Base-by-base conservation (phyloP, 768 basidiomycete genomes). In the Lactifluus pinguis region DNA sequence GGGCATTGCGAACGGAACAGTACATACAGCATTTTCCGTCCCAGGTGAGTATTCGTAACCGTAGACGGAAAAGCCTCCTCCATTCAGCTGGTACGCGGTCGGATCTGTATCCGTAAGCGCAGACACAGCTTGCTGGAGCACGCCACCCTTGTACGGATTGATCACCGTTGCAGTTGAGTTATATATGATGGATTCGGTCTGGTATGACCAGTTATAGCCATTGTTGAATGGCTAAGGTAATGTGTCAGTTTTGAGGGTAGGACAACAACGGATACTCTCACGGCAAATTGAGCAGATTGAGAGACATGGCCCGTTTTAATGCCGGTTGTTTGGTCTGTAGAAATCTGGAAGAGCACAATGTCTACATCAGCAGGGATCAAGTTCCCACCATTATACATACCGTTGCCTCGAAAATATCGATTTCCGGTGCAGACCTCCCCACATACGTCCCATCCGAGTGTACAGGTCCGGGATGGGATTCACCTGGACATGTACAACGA, bases 81-180 rank as follows among this genome's bases (percentile, higher is more conserved):
- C 69, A 21, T 54, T 68, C n/a, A 41, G 67, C 68, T 65, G 65
- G 66, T 79, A 79, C 66, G 75, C 32, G 0, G 50, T 32, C 13
- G 47, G 60, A 13, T 64, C 25, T 15, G 89, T 89, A 11, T 65
- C 60, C 0, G 85, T 79, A 14, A 92, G 75, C 19, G 76, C 84
- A 6, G 91, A 93, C 0, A 86, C 86, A 2, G 92, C 87, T 68
- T 95, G 90, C 71, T 95, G 94, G 69, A 81, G 89, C 9, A 79
- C 80, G 51, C 87, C 88, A 47, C 94, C 94, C 17, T 73, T 77
- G 69, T 89, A 93, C 6, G 80, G 60, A 68, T 92, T 92, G 6
- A 42, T 25, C 14, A 1, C 0, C 7, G 61, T 49, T 6, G 36
- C 1, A 4, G 4, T 25, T n/a, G 61, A 2, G 25, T 58, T 34